Evolutionary conservation across 2,329 filamentous ascomycete species (phyloP), one percentile per base, ranked within the genome.

Genomic region (Aureobasidium sp.): DNA sequence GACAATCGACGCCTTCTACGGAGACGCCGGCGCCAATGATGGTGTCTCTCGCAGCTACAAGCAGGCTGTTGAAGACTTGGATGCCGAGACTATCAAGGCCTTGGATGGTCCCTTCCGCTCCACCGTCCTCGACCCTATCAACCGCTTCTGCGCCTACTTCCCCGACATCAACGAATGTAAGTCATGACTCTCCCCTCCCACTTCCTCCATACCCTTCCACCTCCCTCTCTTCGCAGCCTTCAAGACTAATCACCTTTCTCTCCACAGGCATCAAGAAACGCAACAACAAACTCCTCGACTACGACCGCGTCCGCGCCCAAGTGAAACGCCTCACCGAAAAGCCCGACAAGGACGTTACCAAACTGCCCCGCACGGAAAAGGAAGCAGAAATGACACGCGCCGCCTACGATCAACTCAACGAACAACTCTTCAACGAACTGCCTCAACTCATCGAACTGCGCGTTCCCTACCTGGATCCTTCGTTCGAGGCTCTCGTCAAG

Each of bases 1-100:
- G 76, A 99, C 94, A 25, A 99, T 99, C 76, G 94, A 99, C 77
- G 94, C 94, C 44, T 99, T 99, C 76, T 99, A 99, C 78, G 94
- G 94, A 61, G 94, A 99, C 73, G 88, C 92, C 1, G 95, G 95
- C 57, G 91, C 94, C 55, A 90, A 87, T 70, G 95, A 99, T 73
- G 94, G 94, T 61, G 94, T 99, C 63, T 95, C 90, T 76, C 85
- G 93, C 73, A 96, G 90, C 74, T 99, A 99, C 80, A 99, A 97
- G 77, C 92, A 97, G 75, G 94, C 94, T 9, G 95, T 99, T 25
- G 94, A 97, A 73, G 94, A 99, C 73, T 83, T 99, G 52, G 95
- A 99, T 74, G 89, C 94, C 58, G 95, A 99, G 76, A 99, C 94
- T 0, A 97, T 99, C 77, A 99, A 99, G 76, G 94, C 94, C 7